Evolutionary conservation across 108 stramenopile species (phyloP).

Genomic region (Pseudonitzschia multiseries): DNA sequence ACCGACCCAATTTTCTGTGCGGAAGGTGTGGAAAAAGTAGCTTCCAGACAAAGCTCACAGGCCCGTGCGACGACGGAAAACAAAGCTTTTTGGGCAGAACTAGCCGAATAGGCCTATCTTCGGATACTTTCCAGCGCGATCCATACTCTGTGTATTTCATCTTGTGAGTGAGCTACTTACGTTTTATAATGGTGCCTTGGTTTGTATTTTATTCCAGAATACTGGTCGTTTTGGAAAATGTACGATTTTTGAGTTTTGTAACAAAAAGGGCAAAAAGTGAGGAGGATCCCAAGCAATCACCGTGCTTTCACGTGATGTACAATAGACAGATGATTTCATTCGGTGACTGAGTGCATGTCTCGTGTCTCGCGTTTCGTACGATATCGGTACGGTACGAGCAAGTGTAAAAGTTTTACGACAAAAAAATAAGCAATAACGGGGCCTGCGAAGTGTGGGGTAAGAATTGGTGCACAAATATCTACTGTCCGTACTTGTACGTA

Average conservation of each 20-base stretch:
- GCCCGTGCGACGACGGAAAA: constrained; percentile 1
- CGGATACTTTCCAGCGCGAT: neutral
- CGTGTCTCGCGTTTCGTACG: neutral
- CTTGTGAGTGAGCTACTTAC: neutral
- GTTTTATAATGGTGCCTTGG: neutral
- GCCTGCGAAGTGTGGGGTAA: neutral
- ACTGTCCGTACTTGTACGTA: no score
- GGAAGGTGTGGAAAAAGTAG: neutral
- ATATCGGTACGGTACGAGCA: neutral
- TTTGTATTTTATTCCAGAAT: constrained; percentile 3
- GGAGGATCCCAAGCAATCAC: neutral
- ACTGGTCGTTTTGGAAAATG: constrained; percentile 7
- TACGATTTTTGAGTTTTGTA: constrained; percentile 2
- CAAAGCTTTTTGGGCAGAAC: neutral
- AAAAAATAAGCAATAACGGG: no score
- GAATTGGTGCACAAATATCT: neutral
- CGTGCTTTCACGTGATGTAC: neutral
- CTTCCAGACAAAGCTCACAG: neutral
- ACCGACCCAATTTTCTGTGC: neutral
- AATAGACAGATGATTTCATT: neutral
- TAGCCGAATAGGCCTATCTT: neutral
- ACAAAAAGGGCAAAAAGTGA: neutral
- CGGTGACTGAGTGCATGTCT: neutral
- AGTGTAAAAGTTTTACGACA: neutral
- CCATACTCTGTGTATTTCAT: neutral